Evolutionary conservation across 2,329 filamentous ascomycete species (phyloP).

Genomic region (Penicillium sp.): DNA sequence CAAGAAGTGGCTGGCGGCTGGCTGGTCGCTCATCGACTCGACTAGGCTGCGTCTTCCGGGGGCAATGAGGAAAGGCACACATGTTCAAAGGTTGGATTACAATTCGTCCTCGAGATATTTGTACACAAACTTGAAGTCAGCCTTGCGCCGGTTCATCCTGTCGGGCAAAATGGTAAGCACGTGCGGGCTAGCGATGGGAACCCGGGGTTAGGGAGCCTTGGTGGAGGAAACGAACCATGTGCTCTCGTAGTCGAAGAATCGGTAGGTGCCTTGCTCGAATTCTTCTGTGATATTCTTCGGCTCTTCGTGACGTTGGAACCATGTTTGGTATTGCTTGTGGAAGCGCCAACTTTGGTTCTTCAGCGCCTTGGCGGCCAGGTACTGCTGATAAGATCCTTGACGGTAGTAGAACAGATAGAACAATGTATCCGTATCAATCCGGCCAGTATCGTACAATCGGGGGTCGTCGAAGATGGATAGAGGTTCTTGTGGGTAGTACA

Average conservation of each 20-base stretch:
- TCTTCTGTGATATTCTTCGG: constrained; percentile 98
- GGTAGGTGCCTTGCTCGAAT: constrained; percentile 97
- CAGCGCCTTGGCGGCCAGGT: constrained; percentile 90
- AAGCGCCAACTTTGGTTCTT: constrained; percentile 99
- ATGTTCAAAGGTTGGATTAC: constrained; percentile 37
- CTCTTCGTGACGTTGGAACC: constrained; percentile 98
- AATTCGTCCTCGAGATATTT: constrained; percentile 97
- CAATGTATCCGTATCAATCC: constrained; percentile 91
- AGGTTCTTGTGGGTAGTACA: constrained; percentile 92
- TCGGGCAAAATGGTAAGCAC: constrained; percentile 19
- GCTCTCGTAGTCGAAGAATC: constrained; percentile 99
- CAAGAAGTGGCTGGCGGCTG: not conserved
- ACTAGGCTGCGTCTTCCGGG: not conserved
- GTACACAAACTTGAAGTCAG: constrained; percentile 97
- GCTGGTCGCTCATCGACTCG: not conserved
- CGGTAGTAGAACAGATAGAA: constrained; percentile 99
- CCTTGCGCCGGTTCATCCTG: constrained; percentile 98
- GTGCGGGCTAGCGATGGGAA: not conserved
- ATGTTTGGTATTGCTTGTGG: constrained; percentile 99
- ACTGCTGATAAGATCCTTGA: constrained; percentile 94
- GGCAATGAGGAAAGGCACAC: constrained; percentile 12
- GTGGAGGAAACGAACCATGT: constrained; percentile 72
- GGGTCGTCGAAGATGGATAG: constrained; percentile 89
- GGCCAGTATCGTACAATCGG: constrained; percentile 70
- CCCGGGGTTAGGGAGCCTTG: not conserved